Conservation (phyloP, 2,329 filamentous ascomycete genomes). For the Aspergillus uvarum region DNA sequence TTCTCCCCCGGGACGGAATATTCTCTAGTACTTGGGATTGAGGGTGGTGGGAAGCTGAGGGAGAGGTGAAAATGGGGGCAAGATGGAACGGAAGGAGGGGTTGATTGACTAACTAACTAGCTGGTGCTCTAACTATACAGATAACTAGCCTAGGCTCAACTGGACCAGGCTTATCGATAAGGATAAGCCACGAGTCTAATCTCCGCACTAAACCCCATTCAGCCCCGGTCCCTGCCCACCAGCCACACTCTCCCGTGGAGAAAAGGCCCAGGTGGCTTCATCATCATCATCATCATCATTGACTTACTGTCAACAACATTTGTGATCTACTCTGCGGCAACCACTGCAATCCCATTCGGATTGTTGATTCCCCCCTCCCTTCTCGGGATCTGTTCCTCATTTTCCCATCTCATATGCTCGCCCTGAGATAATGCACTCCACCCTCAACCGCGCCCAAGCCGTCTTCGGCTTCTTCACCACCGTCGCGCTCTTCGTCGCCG, state of each 20-base stretch:
- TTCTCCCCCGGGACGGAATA: not conserved
- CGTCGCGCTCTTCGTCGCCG: conserved; percentile 77
- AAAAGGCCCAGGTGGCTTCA: conserved; percentile 23
- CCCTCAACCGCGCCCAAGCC: conserved; percentile 80
- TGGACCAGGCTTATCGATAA: conserved; percentile 16
- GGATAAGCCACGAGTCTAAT: not conserved
- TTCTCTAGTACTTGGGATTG: too few species aligned
- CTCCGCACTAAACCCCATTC: conserved; percentile 13
- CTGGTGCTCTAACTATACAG: too few species aligned
- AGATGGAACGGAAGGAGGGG: not conserved
- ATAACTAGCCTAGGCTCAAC: too few species aligned
- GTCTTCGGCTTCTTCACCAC: conserved; percentile 98
- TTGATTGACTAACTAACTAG: conserved; percentile 5
- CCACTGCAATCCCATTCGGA: too few species aligned
- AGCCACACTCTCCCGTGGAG: not conserved
- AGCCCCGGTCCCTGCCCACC: too few species aligned
- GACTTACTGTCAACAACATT: too few species aligned
- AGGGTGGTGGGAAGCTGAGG: too few species aligned
- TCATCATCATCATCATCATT: not conserved
- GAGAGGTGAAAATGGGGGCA: too few species aligned
- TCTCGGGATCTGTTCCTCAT: not conserved
- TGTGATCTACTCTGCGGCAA: too few species aligned
- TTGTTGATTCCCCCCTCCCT: too few species aligned
- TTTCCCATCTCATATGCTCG: too few species aligned
- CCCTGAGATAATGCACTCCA: conserved; percentile 73